phyloP scores from a whole-genome alignment of 139 green algal genomes.

The Micractinium sp. region DNA sequence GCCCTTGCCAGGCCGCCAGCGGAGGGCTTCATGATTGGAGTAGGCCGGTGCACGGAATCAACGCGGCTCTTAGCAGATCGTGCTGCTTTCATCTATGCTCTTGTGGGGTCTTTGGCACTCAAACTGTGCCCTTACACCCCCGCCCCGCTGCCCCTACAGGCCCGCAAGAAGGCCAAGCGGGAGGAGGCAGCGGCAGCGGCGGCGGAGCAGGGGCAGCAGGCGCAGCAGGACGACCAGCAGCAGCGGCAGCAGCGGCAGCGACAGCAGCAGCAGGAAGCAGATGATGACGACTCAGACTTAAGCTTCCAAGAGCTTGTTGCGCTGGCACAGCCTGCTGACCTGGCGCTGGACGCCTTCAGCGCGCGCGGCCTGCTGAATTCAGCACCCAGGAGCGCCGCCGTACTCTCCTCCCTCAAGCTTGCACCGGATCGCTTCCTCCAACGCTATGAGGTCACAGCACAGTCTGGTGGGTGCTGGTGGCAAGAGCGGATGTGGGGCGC shows the following conservation, averaged over 20 bases:
- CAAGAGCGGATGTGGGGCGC: too few relatives aligned
- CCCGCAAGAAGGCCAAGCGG: neutral
- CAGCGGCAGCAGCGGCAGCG: neutral
- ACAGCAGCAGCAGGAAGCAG: neutral
- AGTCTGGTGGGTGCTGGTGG: neutral
- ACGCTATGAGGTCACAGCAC: neutral
- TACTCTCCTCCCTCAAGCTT: conserved; percentile 16
- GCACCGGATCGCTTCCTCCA: conserved; percentile 4
- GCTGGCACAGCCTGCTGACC: conserved; percentile 7
- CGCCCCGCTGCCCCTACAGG: too few relatives aligned
- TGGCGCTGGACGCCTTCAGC: conserved; percentile 7
- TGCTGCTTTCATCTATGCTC: too few relatives aligned
- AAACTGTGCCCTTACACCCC: too few relatives aligned
- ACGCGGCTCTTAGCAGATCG: too few relatives aligned
- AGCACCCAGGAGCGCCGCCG: neutral
- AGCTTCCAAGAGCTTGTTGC: conserved; percentile 11
- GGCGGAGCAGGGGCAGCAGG: neutral
- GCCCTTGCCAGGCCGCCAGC: too few relatives aligned
- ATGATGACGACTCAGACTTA: neutral
- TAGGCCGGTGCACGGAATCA: too few relatives aligned
- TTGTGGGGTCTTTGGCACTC: too few relatives aligned
- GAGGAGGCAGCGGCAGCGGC: conserved; percentile 6
- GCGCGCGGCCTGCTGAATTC: neutral
- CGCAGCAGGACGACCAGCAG: neutral
- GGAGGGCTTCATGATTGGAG: too few relatives aligned